These are phyloP conservation scores for Friedmanniomyces simplex DNA, from an alignment of 495 filamentous ascomycete genomes.

Conservation along the genomic window DNA sequence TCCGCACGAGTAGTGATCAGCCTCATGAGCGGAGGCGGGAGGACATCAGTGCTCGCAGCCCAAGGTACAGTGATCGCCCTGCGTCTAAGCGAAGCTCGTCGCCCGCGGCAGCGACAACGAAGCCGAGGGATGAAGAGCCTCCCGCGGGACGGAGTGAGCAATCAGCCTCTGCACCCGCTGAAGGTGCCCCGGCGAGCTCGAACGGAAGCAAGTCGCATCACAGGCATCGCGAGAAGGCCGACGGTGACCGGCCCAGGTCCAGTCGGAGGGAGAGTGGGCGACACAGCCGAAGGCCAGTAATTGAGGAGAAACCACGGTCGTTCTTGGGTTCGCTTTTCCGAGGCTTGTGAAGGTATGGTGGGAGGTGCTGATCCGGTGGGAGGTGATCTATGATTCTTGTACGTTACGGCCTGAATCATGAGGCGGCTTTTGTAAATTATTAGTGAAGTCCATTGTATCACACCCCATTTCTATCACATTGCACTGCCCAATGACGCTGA, in stretches of 20 bases:
- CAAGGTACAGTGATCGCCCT: neutral
- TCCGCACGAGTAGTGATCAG: neutral
- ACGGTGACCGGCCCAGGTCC: constrained; percentile 1
- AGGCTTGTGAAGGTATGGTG: neutral
- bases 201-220: constrained; percentile 1
- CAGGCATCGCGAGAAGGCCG: constrained; percentile 3
- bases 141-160: neutral
- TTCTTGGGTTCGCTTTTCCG: constrained; percentile 6
- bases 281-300: neutral
- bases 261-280: constrained; percentile 10
- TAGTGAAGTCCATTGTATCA: too few relatives aligned
- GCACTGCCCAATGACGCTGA: too few relatives aligned
- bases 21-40: neutral
- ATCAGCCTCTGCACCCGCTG: neutral
- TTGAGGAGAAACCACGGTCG: constrained; percentile 6
- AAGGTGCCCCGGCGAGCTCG: constrained; percentile 3
- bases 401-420: too few relatives aligned
- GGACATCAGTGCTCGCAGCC: neutral
- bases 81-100: neutral
- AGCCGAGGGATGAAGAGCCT: neutral
- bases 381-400: neutral
- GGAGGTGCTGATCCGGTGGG: neutral
- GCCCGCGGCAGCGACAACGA: neutral
- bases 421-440: too few relatives aligned
- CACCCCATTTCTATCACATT: too few relatives aligned